Base-by-base conservation (phyloP, 352 stramenopile genomes). In the Pythium coloratum region DNA sequence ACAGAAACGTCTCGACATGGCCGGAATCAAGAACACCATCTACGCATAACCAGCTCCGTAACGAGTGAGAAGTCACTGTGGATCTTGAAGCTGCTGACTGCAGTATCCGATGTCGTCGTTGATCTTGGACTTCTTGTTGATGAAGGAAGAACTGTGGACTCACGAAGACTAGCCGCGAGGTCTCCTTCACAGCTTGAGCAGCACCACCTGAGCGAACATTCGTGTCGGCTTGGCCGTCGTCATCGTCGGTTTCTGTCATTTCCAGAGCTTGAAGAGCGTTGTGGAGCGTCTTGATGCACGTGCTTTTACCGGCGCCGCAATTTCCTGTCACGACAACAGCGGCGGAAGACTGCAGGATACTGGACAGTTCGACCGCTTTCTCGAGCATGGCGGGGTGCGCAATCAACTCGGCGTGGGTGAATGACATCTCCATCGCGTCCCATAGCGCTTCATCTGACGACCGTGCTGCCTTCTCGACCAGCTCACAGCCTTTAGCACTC, bases 181-280 rank as follows among this genome's bases (percentile, higher is more conserved):
- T 33, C 2, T 49, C 61, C 12, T 49, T 36, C 9, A 18, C 20
- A 20, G 10, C 28, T 20, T 18, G 24, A 13, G 26, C 3, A 30
- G 28, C 46, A 6, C 24, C 10, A 13, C 14, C 32, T 13, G 46
- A n/a, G 50, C 16, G 50, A 24, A 6, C 6, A 2, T 65, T 6
- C 12, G 40, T 32, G 34, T 54, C 9, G 16, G 3, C 7, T 44
- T 28, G 13, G 16, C 34, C 32, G 8, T 69, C 10, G 20, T 12
- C 16, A 59, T 32, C 50, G 10, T n/a, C 20, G 32, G 66, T 46
- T 16, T 76, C 62, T n/a, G 61, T 75, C 16, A 72, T 24, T 26
- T 86, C 77, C 13, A 91, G 61, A 0, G 79, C 82, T 20, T 70
- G 54, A 7, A 91, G 61, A 10, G 82, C 80, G 10, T 77, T 72